These are phyloP conservation scores for Blastobotrys americana DNA, from an alignment of 805 yeast species.

Conservation along the genomic window DNA sequence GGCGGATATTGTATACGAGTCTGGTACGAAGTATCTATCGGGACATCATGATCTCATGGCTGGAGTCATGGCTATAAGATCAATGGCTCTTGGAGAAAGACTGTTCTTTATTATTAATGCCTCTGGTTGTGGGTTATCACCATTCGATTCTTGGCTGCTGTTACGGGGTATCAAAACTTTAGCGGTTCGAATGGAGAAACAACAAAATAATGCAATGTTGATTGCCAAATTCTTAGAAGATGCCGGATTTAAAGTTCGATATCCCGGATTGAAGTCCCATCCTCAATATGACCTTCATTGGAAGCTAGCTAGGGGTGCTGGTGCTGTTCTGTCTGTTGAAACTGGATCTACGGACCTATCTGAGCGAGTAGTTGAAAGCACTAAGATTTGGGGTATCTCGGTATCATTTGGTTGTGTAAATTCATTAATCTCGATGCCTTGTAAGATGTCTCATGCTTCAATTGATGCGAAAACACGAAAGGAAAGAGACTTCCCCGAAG, in stretches of 20 bases:
- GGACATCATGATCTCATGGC: conserved; percentile 98
- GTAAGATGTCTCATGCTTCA: conserved; percentile 96
- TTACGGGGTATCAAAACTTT: conserved; percentile 84
- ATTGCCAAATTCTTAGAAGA: conserved; percentile 67
- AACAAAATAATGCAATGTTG: conserved; percentile 70
- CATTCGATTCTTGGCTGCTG: conserved; percentile 87
- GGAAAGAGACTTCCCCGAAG: conserved; percentile 89
- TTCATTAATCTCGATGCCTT: conserved; percentile 87
- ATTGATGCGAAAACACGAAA: conserved; percentile 81
- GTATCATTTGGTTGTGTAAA: conserved; percentile 94
- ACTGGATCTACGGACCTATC: conserved; percentile 66
- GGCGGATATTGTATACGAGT: conserved; percentile 86
- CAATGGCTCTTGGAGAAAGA: conserved; percentile 55
- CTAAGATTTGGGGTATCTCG: conserved; percentile 76
- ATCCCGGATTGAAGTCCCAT: conserved; percentile 75
- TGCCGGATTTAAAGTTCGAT: conserved; percentile 70
- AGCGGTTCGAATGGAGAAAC: conserved; percentile 78
- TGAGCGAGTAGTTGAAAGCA: conserved; percentile 66
- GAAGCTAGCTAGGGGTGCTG: conserved; percentile 73
- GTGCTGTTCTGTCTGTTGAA: conserved; percentile 84
- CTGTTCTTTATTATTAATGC: conserved; percentile 76
- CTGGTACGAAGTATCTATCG: conserved; percentile 85
- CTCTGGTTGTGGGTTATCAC: conserved; percentile 85
- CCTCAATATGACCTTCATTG: conserved; percentile 77
- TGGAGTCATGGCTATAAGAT: conserved; percentile 73